phyloP scores from a whole-genome alignment of 2,329 filamentous ascomycete genomes.

The Plenodomus lindquistii region DNA sequence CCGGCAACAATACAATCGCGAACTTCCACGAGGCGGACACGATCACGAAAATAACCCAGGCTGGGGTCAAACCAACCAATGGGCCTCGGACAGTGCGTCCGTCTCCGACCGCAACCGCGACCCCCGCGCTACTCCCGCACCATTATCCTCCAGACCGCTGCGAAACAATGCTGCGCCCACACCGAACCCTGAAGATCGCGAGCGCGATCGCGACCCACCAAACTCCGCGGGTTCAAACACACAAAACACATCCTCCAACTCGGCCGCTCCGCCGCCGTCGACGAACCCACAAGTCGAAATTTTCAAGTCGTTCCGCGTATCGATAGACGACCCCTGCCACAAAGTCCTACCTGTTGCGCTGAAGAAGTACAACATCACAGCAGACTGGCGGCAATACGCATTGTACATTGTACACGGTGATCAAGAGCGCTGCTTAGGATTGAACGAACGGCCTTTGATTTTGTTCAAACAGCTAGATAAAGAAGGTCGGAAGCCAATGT shows the following conservation, averaged over 20 bases:
- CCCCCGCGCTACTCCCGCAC: constrained; percentile 36
- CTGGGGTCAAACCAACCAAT: constrained; percentile 35
- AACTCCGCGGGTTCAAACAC: constrained; percentile 40
- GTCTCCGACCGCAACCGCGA: constrained; percentile 37
- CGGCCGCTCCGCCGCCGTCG: constrained; percentile 29
- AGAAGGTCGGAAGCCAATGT: constrained; percentile 98
- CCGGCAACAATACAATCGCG: constrained; percentile 36
- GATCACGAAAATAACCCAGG: constrained; percentile 37
- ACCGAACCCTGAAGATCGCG: constrained; percentile 27
- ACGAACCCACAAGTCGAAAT: constrained; percentile 75
- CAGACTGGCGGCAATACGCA: constrained; percentile 95
- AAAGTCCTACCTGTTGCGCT: constrained; percentile 94
- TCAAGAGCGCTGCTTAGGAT: constrained; percentile 87
- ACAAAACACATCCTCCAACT: constrained; percentile 26
- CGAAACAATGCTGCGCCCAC: constrained; percentile 34
- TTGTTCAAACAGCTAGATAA: constrained; percentile 97
- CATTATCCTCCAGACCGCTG: constrained; percentile 33
- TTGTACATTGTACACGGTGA: constrained; percentile 99
- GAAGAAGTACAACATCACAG: constrained; percentile 98
- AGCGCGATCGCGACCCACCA: constrained; percentile 41
- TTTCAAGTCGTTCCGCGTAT: constrained; percentile 98
- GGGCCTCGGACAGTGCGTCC: constrained; percentile 34
- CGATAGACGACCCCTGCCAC: constrained; percentile 96
- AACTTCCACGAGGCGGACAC: constrained; percentile 35
- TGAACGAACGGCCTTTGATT: constrained; percentile 92